Base-by-base conservation (phyloP, 2,329 filamentous ascomycete species). In the Trichoderma pleuroti region DNA sequence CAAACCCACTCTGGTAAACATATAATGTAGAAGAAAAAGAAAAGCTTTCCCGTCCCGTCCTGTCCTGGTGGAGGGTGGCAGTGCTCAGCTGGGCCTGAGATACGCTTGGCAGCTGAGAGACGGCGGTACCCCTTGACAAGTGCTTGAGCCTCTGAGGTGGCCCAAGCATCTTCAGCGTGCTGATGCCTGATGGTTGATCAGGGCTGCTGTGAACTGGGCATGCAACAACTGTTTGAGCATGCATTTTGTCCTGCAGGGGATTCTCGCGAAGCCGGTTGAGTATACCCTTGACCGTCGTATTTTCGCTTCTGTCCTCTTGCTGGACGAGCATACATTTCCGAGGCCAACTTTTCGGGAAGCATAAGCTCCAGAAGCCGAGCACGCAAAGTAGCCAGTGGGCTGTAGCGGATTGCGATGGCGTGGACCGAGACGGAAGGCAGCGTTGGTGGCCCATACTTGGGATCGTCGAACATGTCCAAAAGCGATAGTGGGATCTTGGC, bases 391-490 rank as follows among this genome's bases (percentile, higher is more conserved):
- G 52, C 61, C n/a, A 46, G 36, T 24, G 68, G 60, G 4, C n/a
- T 16, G 39, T 60, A 68, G 24, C 24, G 32, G 21, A 71, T 68
- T 9, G 54, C 18, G 3, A 42, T 56, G 39, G 71, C 64, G 10
- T 68, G 8, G 10, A 72, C 21, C 3, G 24, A 36, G 16, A 72
- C n/a, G 24, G 64, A 64, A 16, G 59, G 70, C n/a, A n/a, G 14
- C 5, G 59, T 34, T 46, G 69, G n/a, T 7, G 71, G 69, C 42
- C 34, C 21, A 14, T 57, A 30, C 14, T 56, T 39, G 28, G 64
- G 59, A 12, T 65, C 6, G 12, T 72, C 60, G 24, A 72, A 46
- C 59, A 63, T 72, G 42, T 71, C 59, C 11, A 72, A 60, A 9
- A 72, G 56, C 11, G 63, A 56, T 10, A 64, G 57, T 5, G 64